These are phyloP conservation scores for Paecilomyces sp. DNA, from an alignment of 2,329 filamentous ascomycete genomes.

Conservation along the genomic window DNA sequence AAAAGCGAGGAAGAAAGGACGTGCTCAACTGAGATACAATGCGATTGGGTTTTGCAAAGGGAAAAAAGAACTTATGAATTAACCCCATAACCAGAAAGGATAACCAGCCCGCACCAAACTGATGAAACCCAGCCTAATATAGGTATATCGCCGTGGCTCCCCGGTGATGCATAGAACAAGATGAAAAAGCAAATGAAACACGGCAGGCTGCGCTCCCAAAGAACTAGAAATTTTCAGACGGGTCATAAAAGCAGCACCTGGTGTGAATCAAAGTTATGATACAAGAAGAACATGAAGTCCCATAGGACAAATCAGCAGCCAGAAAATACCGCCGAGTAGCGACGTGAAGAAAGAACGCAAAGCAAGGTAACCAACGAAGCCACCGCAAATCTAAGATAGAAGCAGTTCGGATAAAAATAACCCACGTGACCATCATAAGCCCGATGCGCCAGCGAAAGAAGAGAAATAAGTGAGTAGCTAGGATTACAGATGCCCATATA, in stretches of 20 bases:
- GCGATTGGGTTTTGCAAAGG: not conserved
- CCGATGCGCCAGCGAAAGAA: not conserved
- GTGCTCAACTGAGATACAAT: not conserved
- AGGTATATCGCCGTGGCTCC: not conserved
- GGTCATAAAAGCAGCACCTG: not conserved
- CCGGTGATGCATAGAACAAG: not conserved
- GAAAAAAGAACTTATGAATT: not conserved
- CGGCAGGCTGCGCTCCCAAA: not conserved
- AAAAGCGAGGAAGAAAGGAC: not conserved
- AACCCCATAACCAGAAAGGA: constrained; percentile 3
- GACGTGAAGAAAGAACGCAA: not conserved
- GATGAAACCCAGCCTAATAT: not conserved
- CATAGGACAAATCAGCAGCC: not conserved
- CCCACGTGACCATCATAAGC: not conserved
- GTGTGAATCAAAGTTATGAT: not conserved
- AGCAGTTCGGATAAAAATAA: not conserved
- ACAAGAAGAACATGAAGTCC: not conserved
- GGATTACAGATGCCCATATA: constrained; percentile 30
- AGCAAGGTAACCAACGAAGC: not conserved
- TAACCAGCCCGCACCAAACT: not conserved
- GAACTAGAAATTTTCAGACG: not conserved
- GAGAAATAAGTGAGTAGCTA: not conserved
- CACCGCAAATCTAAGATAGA: not conserved
- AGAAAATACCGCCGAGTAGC: not conserved
- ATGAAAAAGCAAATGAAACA: not conserved